phyloP scores from a whole-genome alignment of 768 basidiomycete genomes.

The Agaricus blazei region DNA sequence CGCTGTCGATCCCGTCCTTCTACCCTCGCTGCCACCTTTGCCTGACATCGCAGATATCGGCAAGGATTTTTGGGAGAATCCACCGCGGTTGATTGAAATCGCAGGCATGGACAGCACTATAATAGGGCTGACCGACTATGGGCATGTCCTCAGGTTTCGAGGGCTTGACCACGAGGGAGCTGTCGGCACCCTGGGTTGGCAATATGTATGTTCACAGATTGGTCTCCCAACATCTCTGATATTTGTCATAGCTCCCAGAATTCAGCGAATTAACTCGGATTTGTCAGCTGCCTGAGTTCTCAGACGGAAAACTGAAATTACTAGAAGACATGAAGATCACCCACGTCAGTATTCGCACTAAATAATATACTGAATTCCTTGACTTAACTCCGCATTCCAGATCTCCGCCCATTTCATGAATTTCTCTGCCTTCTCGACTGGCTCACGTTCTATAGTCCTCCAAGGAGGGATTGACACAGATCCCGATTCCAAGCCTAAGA shows the following conservation, averaged over 20 bases:
- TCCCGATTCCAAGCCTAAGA: conserved; percentile 41
- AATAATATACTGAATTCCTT: conserved; percentile 5
- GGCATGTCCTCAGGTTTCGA: conserved; percentile 68
- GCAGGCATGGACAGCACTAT: conserved; percentile 72
- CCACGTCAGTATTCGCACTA: conserved; percentile 53
- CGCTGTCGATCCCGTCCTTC: conserved; percentile 42
- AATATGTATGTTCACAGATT: conserved; percentile 52
- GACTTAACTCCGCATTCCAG: conserved; percentile 28
- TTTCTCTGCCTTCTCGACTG: conserved; percentile 80
- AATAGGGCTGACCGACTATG: conserved; percentile 75
- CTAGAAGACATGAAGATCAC: conserved; percentile 60
- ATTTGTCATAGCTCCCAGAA: conserved; percentile 51
- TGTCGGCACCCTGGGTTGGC: conserved; percentile 45
- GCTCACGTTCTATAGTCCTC: conserved; percentile 64
- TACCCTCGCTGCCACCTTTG: conserved; percentile 58
- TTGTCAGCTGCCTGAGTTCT: conserved; percentile 38
- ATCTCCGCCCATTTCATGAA: conserved; percentile 81
- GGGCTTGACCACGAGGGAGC: conserved; percentile 36
- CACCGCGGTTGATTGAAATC: conserved; percentile 64
- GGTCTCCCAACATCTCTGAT: conserved; percentile 3
- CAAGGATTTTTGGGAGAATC: conserved; percentile 18
- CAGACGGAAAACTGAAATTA: conserved; percentile 24
- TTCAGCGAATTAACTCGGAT: conserved; percentile 64
- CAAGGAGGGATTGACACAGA: conserved; percentile 54
- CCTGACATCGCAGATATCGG: conserved; percentile 38